A percentile compares a stretch with the other conserved stretches of the same genome.
These are phyloP conservation scores for Lactarius quietus DNA, from an alignment of 768 basidiomycete genomes.

Conservation along the genomic window DNA sequence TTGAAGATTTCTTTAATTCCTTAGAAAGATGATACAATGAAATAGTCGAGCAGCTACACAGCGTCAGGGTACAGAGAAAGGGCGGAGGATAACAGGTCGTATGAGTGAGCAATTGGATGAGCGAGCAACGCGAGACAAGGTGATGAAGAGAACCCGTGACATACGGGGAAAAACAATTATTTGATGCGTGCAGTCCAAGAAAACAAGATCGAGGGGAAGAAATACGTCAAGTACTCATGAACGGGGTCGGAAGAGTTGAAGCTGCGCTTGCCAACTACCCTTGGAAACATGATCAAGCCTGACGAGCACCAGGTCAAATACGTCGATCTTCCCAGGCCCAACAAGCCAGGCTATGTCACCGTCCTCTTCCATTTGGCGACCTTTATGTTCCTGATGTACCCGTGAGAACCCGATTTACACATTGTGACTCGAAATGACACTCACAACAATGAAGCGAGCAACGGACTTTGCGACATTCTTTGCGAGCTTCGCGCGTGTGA, in stretches of 20 bases:
- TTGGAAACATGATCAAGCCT: slow-evolving; percentile 81
- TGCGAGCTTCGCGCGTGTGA: slow-evolving; percentile 71
- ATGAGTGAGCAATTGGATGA: neutral
- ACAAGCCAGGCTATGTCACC: slow-evolving; percentile 60
- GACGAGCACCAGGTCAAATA: slow-evolving; percentile 69
- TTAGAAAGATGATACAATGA: slow-evolving; percentile 1
- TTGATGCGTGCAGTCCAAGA: neutral
- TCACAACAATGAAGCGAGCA: slow-evolving; percentile 59
- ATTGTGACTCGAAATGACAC: slow-evolving; percentile 25
- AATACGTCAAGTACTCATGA: slow-evolving; percentile 5
- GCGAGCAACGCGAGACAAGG: neutral
- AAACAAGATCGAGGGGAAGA: neutral
- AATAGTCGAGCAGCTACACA: slow-evolving; percentile 7
- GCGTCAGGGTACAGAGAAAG: slow-evolving; percentile 5
- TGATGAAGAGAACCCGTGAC: neutral
- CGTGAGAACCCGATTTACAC: neutral
- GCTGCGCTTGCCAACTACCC: slow-evolving; percentile 79
- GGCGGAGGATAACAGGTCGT: neutral
- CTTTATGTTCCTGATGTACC: slow-evolving; percentile 44
- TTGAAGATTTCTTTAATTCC: neutral
- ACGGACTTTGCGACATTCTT: slow-evolving; percentile 79
- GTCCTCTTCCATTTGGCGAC: slow-evolving; percentile 58
- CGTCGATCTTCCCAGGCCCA: slow-evolving; percentile 50
- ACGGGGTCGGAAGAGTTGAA: slow-evolving; percentile 42
- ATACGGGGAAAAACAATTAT: neutral